Base-by-base conservation (phyloP, 108 stramenopile genomes). In the Aurantiochytrium sp. region DNA sequence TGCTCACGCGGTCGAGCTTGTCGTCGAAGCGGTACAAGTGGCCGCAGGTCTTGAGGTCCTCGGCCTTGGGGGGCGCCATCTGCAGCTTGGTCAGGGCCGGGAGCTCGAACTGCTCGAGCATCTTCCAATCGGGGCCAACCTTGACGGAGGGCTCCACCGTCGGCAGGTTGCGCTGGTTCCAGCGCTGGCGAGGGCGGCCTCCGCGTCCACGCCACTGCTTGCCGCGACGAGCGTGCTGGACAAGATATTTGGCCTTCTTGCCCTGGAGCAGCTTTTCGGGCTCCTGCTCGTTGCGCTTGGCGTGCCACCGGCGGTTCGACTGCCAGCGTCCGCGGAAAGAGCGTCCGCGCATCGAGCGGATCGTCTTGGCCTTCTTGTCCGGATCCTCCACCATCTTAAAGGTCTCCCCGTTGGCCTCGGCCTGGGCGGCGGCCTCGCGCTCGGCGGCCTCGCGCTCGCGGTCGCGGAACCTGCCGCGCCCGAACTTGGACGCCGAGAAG, bases 1-100 rank as follows among this genome's bases (percentile, higher is more conserved):
- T 93, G 6, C 96, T 93, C 58, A 96, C 92, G 60, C 73, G 89
- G 83, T 99, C 98, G 90, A 97, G 98, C 59, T 92, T 88, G 58
- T 98, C 98, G 90, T 98, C 96, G 93, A 97, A 99, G 76, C 93
- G 92, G 91, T 97, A 97, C 87, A 98, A 89, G 90, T 95, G 95
- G 43, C 99, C 99, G 89, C 95, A 97, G 97, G 97, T 97, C 72
- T 93, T 88, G 72, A 98, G 83, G 91, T 99, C 98, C 72, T 95
- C 90, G 5, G 92, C 94, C 23, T 44, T 21, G 59, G 92, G 92
- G 44, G 44, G 25, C 42, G 58, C 42, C 59, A 88, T 90, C 19
- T 43, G 64, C 87, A 94, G 90, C 92, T 99, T 98, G 92, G 93
- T 94, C 29, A 99, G 91, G 89, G 97, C 96, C 21, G 91, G 92